Base-by-base conservation (phyloP, 352 stramenopile genomes). In the Blastocystis sp. region DNA sequence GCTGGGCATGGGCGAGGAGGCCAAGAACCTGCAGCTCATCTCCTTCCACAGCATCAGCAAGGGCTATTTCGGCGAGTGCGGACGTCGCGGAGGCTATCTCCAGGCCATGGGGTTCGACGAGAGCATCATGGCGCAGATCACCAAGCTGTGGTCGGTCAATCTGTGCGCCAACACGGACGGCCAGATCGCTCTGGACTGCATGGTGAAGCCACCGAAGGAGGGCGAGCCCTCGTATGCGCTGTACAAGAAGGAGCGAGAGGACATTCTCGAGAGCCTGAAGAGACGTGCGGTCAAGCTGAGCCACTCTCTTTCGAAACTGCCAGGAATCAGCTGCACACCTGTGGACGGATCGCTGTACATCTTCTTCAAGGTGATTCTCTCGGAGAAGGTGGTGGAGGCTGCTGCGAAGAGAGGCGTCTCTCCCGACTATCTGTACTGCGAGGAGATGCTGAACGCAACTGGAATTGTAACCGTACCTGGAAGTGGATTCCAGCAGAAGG, bases 21-120 rank as follows among this genome's bases (percentile, higher is more conserved):
- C 93, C 87, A 91, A 96, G 79, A 92, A 95, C 73, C 92, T 98
- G 18, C 95, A 99, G 92, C 92, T 99, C 43, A 95, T 98, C 41
- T 98, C 94, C 76, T 99, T 99, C 91, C 97, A 99, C 92, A 98
- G 95, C 77, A 98, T 94, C n/a, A 98, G 94, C 45, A 99, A 99
- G 92, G 97, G 97, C 43, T 98, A 98, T 90, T 98, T 97, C 80
- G 97, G 97, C 87, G 97, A 99, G 92, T 99, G 97, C 91, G 97
- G 97, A 76, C 93, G 97, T 56, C 94, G 97, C 55, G 95, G 95
- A 34, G 96, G 96, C 75, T 98, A 98, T 92, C 97, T 98, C 92
- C 96, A 98, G 91, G 91, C 98, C 37, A 93, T 97, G 39, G 96
- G 97, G 79, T 97, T 98, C 79, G 93, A 94, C 89, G 90, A 93